Percentiles rank a stretch among this genome's conserved stretches.
These are phyloP conservation scores for Linanthus parryae DNA, from an alignment of 148 eudicot species.

Conservation along the genomic window DNA sequence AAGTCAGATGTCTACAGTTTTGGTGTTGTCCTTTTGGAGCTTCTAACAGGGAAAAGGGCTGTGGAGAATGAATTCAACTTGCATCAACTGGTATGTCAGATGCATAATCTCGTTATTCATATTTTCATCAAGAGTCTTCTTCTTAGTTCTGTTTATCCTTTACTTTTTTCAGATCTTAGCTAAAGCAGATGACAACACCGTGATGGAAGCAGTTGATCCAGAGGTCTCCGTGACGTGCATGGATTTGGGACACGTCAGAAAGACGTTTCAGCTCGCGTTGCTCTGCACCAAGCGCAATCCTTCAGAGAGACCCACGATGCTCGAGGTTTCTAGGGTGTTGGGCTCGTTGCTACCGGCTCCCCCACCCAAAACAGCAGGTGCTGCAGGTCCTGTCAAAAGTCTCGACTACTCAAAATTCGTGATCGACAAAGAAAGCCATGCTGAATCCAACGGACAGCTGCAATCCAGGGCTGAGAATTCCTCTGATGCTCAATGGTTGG, in stretches of 20 bases:
- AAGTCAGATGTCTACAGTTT: slow-evolving; percentile 76
- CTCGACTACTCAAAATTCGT: slow-evolving; percentile 34
- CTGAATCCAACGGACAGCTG: slow-evolving; percentile 7
- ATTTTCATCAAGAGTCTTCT: too few species aligned
- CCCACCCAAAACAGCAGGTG: slow-evolving; percentile 15
- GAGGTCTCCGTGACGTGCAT: slow-evolving; percentile 58
- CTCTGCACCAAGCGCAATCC: slow-evolving; percentile 53
- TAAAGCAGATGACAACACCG: slow-evolving; percentile 49
- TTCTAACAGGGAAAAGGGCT: slow-evolving; percentile 60
- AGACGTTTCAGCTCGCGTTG: slow-evolving; percentile 57
- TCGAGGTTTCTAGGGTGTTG: slow-evolving; percentile 44
- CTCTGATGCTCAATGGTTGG: slow-evolving; percentile 57
- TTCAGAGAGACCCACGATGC: slow-evolving; percentile 66
- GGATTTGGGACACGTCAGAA: slow-evolving; percentile 33
- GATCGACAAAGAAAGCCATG: slow-evolving; percentile 23
- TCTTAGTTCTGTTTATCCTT: too few species aligned
- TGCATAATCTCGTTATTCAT: too few species aligned
- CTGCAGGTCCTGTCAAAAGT: slow-evolving; percentile 18
- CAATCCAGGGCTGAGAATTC: slow-evolving; percentile 26
- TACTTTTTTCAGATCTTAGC: slow-evolving; percentile 47
- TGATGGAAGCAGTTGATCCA: slow-evolving; percentile 65
- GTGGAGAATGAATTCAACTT: slow-evolving; percentile 59
- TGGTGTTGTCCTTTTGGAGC: slow-evolving; percentile 65
- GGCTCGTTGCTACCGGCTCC: slow-evolving; percentile 46
- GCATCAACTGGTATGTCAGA: slow-evolving; percentile 67